Conservation (phyloP, 129 eudicot genomes). For the Centaurea solstitialis region DNA sequence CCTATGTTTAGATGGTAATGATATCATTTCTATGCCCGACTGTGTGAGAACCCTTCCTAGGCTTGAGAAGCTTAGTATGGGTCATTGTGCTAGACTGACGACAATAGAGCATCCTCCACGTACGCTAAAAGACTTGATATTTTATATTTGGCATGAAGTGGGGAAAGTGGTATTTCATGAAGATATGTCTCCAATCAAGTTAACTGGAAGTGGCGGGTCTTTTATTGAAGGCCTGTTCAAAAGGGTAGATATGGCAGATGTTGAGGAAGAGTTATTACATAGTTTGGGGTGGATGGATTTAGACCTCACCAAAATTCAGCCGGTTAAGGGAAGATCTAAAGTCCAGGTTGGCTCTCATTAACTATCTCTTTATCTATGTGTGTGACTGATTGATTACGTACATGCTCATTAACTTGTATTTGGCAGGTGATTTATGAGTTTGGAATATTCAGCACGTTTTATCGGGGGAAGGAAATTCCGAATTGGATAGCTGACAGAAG, state of each 20-base stretch:
- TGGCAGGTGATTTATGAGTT: slow-evolving; percentile 10
- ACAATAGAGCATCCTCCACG: not conserved
- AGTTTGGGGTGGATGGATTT: slow-evolving; percentile 3
- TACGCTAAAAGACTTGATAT: not conserved
- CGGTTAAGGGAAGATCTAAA: not conserved
- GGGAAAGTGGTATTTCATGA: not conserved
- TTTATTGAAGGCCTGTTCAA: not conserved
- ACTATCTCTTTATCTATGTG: too few species aligned
- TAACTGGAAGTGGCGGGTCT: not conserved
- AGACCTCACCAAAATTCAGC: not conserved
- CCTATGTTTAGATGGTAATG: not conserved
- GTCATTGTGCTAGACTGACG: not conserved
- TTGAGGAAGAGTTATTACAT: not conserved
- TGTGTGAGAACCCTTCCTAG: not conserved
- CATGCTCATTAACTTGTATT: not conserved
- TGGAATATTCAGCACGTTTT: slow-evolving; percentile 24
- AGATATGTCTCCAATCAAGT: not conserved
- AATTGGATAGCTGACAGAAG: not conserved
- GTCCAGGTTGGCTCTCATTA: not conserved
- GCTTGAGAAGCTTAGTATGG: not conserved
- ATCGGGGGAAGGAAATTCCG: not conserved
- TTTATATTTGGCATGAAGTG: not conserved
- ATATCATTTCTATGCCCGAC: not conserved
- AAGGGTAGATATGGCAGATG: not conserved
- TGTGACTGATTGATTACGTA: too few species aligned